Percentiles rank a stretch among this genome's conserved stretches.
phyloP scores from a whole-genome alignment of 1,139 yeast genomes.

The Nadsonia starkeyi-henricii region DNA sequence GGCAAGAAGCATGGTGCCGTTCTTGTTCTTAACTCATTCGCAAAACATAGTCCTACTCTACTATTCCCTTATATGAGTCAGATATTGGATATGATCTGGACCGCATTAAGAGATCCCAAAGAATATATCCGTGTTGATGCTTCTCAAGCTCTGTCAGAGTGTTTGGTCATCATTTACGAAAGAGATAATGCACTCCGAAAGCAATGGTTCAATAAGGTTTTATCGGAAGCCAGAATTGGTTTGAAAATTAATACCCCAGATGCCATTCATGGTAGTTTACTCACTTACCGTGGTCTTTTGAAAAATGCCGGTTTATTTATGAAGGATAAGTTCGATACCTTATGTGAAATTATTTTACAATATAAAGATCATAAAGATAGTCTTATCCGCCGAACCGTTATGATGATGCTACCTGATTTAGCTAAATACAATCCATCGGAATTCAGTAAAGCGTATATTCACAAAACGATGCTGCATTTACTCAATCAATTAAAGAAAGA shows the following conservation, averaged over 20 bases:
- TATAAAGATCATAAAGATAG: constrained; percentile 68
- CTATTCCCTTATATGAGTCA: constrained; percentile 67
- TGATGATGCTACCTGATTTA: constrained; percentile 66
- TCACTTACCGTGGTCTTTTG: constrained; percentile 74
- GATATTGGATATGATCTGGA: constrained; percentile 74
- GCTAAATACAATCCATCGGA: constrained; percentile 66
- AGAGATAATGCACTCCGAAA: constrained; percentile 61
- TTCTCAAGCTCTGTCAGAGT: constrained; percentile 64
- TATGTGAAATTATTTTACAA: constrained; percentile 60
- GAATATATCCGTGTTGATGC: constrained; percentile 67
- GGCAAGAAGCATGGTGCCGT: constrained; percentile 75
- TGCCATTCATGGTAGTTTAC: constrained; percentile 68
- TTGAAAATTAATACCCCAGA: constrained; percentile 38
- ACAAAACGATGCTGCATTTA: constrained; percentile 64
- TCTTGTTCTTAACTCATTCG: constrained; percentile 67
- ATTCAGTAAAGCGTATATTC: constrained; percentile 72
- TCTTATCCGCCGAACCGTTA: constrained; percentile 68
- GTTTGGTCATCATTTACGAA: constrained; percentile 63
- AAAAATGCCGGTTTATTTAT: constrained; percentile 50
- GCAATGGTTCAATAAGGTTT: constrained; percentile 60
- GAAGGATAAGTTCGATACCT: constrained; percentile 58
- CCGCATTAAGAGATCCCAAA: constrained; percentile 69
- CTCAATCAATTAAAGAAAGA: constrained; percentile 65
- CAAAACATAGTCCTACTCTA: constrained; percentile 77
- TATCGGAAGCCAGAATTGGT: constrained; percentile 46